Evolutionary conservation across 2,329 filamentous ascomycete species (phyloP), one percentile per base, ranked within the genome.

Genomic region (Coniochaeta ligniaria): DNA sequence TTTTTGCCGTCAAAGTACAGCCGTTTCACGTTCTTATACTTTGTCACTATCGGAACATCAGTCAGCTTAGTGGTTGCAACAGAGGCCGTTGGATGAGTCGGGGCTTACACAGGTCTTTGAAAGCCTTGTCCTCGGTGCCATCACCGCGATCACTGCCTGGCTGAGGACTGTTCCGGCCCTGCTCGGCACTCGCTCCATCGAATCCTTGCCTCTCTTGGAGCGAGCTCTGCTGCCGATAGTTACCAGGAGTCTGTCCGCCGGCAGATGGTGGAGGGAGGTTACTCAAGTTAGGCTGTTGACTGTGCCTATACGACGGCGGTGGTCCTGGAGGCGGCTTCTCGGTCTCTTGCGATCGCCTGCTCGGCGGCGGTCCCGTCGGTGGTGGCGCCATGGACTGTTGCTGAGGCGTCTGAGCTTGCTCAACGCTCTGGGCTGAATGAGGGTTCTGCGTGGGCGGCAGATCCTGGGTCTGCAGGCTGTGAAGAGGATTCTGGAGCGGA

Each of bases 21-120:
- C 60, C 92, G 88, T 79, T 99, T 99, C 61, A 99, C 94, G 72
- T 97, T 96, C 73, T 96, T 96, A 73, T 99, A 99, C 78, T 99
- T 99, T 66, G 86, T 86, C 70, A 95, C 93, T 96, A 69, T 69
- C 76, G 11, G 77, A 67, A 78, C 75, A 26, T 36, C 20, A 26
- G 52, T 52, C 4, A 58, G 63, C 28, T 62, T 62, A 61, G 17
- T 22, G 7, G 8, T 38, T 24, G 17, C 22, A 38, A 57, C 8
- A 26, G 3, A 4, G 54, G 22, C n/a, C 2, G 12, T 11, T 20
- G n/a, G 54, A 24, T 3, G 41, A 73, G 47, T 24, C 14, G 17
- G 16, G 47, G 26, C 79, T 64, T 78, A 86, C 83, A 71, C 54
- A 86, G 70, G 59, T 85, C 83, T 63, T 85, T 85, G 62, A 83